Conservation (phyloP, 768 basidiomycete genomes). For the Leccinum truebloodii region DNA sequence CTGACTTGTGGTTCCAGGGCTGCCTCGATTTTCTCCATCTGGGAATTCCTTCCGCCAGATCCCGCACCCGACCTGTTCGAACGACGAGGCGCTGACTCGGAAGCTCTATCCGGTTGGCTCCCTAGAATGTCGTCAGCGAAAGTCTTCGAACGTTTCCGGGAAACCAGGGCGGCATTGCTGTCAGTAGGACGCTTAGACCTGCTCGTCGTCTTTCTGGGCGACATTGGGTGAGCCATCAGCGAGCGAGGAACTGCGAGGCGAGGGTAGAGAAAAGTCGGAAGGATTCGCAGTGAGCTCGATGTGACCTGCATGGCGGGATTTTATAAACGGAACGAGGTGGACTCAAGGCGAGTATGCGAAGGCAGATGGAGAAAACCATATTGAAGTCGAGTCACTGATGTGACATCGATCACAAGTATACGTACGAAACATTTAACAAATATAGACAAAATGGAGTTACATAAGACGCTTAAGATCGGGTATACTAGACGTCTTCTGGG, state of each 20-base stretch:
- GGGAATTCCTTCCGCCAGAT: background rate
- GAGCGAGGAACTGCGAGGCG: background rate
- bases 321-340: background rate
- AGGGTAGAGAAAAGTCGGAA: background rate
- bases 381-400: background rate
- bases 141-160: background rate
- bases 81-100: background rate
- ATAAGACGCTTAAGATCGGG: no score
- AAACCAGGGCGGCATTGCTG: background rate
- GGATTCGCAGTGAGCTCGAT: background rate
- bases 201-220: background rate
- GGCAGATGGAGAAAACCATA: background rate
- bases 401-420: no score
- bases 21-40: background rate
- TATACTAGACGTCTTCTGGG: no score
- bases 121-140: background rate
- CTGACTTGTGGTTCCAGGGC: background rate
- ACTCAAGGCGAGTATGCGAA: background rate
- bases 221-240: background rate
- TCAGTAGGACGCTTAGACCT: background rate
- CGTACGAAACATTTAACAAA: no score
- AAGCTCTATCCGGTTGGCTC: background rate
- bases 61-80: background rate
- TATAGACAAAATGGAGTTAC: no score
- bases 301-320: background rate